These are phyloP conservation scores for Nannochloropsis oceanica DNA, from an alignment of 108 stramenopile genomes.

Conservation along the genomic window DNA sequence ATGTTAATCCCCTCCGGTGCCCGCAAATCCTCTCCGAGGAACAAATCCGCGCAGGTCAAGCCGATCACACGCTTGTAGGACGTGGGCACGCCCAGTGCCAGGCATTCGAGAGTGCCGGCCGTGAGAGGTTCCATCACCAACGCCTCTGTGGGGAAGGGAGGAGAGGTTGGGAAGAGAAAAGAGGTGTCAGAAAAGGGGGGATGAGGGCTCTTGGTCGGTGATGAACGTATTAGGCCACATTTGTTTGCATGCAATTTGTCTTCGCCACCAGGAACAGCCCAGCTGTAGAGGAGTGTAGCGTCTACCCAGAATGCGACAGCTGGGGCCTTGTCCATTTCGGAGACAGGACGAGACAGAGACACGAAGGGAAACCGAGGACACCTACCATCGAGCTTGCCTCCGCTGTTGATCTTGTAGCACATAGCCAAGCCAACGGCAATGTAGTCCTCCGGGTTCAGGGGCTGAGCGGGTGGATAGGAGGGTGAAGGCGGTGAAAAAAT, in stretches of 20 bases:
- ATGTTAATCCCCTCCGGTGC: constrained; percentile 21
- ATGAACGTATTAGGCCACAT: no score
- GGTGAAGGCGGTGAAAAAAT: background rate
- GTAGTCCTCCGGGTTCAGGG: constrained; percentile 26
- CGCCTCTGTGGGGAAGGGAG: constrained; percentile 1
- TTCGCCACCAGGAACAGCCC: no score
- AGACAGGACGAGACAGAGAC: background rate
- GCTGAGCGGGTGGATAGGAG: background rate
- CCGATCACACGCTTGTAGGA: constrained; percentile 31
- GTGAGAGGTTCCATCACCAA: constrained; percentile 33
- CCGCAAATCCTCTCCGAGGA: background rate
- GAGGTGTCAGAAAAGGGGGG: background rate
- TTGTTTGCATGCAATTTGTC: no score
- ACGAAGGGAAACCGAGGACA: background rate
- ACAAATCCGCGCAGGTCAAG: constrained; percentile 13
- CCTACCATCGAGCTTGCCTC: constrained; percentile 25
- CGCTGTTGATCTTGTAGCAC: constrained; percentile 24
- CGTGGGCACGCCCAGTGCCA: constrained; percentile 20
- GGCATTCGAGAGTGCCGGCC: constrained; percentile 31
- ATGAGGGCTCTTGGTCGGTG: no score
- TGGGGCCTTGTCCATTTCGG: background rate
- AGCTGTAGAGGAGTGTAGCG: background rate
- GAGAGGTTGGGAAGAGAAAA: background rate
- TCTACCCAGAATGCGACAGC: background rate
- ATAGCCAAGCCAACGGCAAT: constrained; percentile 24